Percentiles rank a stretch among this genome's conserved stretches.
Evolutionary conservation across 1,139 yeast genomes (phyloP).

Genomic region (Candida sojae): DNA sequence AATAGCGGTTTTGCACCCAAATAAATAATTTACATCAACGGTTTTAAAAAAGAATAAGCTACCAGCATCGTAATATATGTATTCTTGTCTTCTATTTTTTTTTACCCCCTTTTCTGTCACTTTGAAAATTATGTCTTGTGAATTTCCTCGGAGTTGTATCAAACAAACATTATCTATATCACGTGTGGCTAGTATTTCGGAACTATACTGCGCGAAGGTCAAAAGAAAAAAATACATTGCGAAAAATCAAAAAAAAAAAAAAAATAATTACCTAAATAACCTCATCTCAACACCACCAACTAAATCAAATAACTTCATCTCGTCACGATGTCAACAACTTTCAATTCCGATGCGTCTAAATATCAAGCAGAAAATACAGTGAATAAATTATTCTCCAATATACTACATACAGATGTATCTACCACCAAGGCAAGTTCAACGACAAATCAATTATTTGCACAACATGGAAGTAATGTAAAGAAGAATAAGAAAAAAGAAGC

Average conservation of each 20-base stretch:
- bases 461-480: conserved; percentile 22
- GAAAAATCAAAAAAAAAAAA: conserved; percentile 1
- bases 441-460: neutral
- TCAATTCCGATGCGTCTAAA: conserved; percentile 32
- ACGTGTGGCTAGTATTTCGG: neutral
- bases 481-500: conserved; percentile 30
- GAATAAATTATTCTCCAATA: conserved; percentile 38
- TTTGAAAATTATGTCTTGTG: no score
- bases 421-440: conserved; percentile 8
- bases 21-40: no score
- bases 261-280: neutral
- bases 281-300: conserved; percentile 2
- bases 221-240: neutral
- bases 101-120: no score
- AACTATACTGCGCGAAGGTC: no score
- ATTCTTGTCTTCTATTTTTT: no score
- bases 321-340: conserved; percentile 23
- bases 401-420: conserved; percentile 36
- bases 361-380: conserved; percentile 41
- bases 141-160: no score
- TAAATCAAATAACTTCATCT: neutral
- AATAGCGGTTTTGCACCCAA: no score
- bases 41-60: no score
- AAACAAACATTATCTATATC: neutral
- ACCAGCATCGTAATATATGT: no score